Conservation (phyloP, 2,329 filamentous ascomycete species). For the Colletotrichum sidae region DNA sequence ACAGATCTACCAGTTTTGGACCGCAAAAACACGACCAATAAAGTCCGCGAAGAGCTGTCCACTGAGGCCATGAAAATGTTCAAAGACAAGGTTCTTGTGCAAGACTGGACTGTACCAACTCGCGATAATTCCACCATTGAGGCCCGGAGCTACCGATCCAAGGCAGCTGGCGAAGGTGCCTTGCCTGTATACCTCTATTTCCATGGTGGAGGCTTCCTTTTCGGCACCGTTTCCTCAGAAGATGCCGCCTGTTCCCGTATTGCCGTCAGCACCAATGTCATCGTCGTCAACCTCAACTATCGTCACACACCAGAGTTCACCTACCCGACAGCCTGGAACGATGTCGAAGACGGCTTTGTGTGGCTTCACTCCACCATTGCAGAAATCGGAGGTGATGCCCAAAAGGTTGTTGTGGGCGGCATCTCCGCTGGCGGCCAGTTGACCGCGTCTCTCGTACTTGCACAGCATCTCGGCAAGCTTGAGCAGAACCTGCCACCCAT, state of each 20-base stretch:
- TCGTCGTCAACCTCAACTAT: slow-evolving; percentile 68
- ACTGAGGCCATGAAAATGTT: slow-evolving; percentile 44
- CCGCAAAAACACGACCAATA: slow-evolving; percentile 43
- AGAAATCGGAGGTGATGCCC: slow-evolving; percentile 51
- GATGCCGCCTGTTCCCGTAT: slow-evolving; percentile 60
- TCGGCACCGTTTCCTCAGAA: slow-evolving; percentile 65
- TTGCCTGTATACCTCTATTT: slow-evolving; percentile 64
- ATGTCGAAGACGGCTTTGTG: slow-evolving; percentile 64
- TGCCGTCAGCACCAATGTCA: slow-evolving; percentile 46
- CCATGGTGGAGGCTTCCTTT: slow-evolving; percentile 68
- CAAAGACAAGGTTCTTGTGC: slow-evolving; percentile 44
- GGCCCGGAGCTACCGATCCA: slow-evolving; percentile 59
- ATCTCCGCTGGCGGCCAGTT: slow-evolving; percentile 61
- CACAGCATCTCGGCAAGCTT: slow-evolving; percentile 48
- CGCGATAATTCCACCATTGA: slow-evolving; percentile 58
- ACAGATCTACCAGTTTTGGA: slow-evolving; percentile 41
- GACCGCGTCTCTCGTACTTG: slow-evolving; percentile 52
- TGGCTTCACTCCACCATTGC: slow-evolving; percentile 62
- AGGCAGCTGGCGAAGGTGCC: slow-evolving; percentile 44
- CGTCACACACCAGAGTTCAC: slow-evolving; percentile 66
- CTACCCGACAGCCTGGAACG: slow-evolving; percentile 65
- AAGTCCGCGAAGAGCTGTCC: slow-evolving; percentile 46
- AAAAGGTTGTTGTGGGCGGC: slow-evolving; percentile 58
- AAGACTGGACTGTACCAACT: slow-evolving; percentile 52
- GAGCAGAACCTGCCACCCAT: slow-evolving; percentile 44